A percentile compares a stretch with the other conserved stretches of the same genome.
Conservation (phyloP, 192 early-diverging fungal genomes). For the Paraglomus brasilianum region DNA sequence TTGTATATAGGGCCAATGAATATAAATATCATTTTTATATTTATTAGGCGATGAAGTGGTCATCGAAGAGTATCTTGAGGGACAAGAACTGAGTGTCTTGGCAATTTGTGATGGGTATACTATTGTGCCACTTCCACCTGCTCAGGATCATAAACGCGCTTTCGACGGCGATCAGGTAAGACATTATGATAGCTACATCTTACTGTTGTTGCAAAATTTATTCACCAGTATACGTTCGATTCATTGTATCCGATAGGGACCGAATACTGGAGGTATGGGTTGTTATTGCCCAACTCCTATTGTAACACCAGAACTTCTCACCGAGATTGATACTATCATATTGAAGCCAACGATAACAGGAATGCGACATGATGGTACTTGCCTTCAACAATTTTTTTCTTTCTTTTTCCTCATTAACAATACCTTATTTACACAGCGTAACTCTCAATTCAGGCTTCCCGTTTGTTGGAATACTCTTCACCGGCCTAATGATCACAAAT, state of each 20-base stretch:
- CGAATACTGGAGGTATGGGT: slow-evolving; percentile 99
- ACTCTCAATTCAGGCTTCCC: slow-evolving; percentile 61
- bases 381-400: slow-evolving; percentile 4
- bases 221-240: background rate
- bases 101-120: slow-evolving; percentile 96
- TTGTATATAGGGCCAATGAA: slow-evolving; percentile 20
- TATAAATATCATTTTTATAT: background rate
- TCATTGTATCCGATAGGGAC: slow-evolving; percentile 50
- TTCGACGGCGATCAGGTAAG: slow-evolving; percentile 74
- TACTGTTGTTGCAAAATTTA: background rate
- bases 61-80: slow-evolving; percentile 90
- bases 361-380: slow-evolving; percentile 86
- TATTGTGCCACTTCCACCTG: slow-evolving; percentile 82
- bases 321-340: slow-evolving; percentile 70
- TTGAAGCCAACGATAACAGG: slow-evolving; percentile 93
- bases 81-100: slow-evolving; percentile 92
- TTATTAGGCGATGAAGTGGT: slow-evolving; percentile 75
- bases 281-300: slow-evolving; percentile 96
- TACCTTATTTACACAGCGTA: background rate
- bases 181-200: background rate
- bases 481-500: slow-evolving; percentile 93
- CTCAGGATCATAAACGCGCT: slow-evolving; percentile 99
- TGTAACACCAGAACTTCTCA: slow-evolving; percentile 73
- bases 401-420: background rate
- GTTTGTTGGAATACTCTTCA: slow-evolving; percentile 96